A percentile compares a stretch with the other conserved stretches of the same genome.
Evolutionary conservation across 148 eudicot genomes (phyloP).

Genomic region (Heliamphora exappendiculata): DNA sequence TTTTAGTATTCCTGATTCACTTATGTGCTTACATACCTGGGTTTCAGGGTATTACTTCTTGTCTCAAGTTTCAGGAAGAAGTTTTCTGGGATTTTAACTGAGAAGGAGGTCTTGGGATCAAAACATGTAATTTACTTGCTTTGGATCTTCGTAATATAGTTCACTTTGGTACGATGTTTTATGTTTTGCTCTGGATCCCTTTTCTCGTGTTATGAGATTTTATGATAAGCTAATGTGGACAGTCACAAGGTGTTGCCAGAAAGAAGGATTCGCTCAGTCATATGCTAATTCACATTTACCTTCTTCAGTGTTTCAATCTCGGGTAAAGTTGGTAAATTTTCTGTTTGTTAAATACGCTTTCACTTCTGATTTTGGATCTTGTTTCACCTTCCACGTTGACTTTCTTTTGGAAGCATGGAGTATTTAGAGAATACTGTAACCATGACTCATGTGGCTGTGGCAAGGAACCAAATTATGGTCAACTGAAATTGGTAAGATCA

Average conservation of each 20-base stretch:
- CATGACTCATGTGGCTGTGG: constrained; percentile 49
- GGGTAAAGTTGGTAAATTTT: constrained; percentile 35
- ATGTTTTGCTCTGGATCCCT: not conserved
- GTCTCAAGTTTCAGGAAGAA: constrained; percentile 67
- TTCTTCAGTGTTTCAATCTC: constrained; percentile 29
- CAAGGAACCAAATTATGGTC: constrained; percentile 23
- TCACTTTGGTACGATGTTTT: not conserved
- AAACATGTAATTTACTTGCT: constrained; percentile 53
- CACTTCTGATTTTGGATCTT: not conserved
- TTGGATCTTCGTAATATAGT: constrained; percentile 11
- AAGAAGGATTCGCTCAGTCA: constrained; percentile 63
- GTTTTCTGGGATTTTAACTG: constrained; percentile 56
- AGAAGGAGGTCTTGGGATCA: constrained; percentile 75
- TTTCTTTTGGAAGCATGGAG: constrained; percentile 44
- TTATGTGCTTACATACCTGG: constrained; percentile 9
- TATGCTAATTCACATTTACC: constrained; percentile 53
- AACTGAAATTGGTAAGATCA: constrained; percentile 50
- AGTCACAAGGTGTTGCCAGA: constrained; percentile 54
- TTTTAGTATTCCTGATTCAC: not conserved
- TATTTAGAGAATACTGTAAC: constrained; percentile 59
- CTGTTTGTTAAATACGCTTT: constrained; percentile 1
- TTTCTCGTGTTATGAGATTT: constrained; percentile 7
- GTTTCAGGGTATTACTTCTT: constrained; percentile 67
- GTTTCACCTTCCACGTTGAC: constrained; percentile 6
- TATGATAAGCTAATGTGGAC: constrained; percentile 31